Evolutionary conservation across 208 protist species (phyloP).

Genomic region (Sergeia podlipaevii): DNA sequence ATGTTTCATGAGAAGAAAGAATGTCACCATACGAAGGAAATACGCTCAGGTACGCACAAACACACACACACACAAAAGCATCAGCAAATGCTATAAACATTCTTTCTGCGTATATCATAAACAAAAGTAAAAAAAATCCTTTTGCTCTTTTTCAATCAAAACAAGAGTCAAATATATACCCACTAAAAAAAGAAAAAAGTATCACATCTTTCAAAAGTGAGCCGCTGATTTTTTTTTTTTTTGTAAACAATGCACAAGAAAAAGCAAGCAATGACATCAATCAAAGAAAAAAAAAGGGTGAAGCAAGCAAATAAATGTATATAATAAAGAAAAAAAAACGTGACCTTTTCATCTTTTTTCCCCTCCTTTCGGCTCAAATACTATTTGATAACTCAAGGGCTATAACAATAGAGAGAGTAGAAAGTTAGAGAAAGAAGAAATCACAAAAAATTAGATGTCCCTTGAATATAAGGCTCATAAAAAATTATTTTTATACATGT

Average conservation of each 20-base stretch:
- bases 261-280: no score
- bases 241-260: background rate
- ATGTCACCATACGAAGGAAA: no score
- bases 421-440: constrained; percentile 9
- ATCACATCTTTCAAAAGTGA: no score
- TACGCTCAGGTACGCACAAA: background rate
- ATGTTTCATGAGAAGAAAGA: no score
- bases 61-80: background rate
- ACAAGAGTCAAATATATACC: constrained; percentile 1
- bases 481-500: no score
- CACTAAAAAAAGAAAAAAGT: background rate
- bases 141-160: background rate
- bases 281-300: constrained; percentile 7
- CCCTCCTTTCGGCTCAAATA: background rate
- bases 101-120: constrained; percentile 1
- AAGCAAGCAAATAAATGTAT: constrained; percentile 2
- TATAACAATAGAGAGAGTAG: constrained; percentile 10
- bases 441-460: constrained; percentile 11
- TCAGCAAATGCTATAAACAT: constrained; percentile 35
- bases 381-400: constrained; percentile 1
- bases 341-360: no score
- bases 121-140: constrained; percentile 1
- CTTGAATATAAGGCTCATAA: no score
- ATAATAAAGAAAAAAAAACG: constrained; percentile 2
- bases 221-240: background rate